Conservation (phyloP, 441 rosid species). For the Bruguiera hainesii region DNA sequence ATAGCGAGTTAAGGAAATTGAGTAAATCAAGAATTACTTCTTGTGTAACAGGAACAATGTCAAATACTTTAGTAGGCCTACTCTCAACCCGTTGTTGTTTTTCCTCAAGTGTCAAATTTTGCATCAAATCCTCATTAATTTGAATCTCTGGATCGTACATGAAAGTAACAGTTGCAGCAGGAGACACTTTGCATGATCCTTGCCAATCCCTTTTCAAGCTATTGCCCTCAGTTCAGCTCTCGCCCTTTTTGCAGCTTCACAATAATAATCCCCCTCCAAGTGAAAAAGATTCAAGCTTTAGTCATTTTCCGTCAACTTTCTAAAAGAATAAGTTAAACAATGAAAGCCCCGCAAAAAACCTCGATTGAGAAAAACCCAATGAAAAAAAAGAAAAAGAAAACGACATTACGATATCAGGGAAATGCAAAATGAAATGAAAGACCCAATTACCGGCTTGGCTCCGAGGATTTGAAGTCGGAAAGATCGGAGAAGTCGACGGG, state of each 20-base stretch:
- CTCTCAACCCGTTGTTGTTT: constrained; percentile 73
- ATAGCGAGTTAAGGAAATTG: too few species aligned
- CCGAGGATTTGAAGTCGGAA: constrained; percentile 46
- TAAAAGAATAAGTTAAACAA: neutral
- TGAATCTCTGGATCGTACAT: constrained; percentile 89
- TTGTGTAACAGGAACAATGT: constrained; percentile 51
- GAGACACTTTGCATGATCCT: constrained; percentile 98
- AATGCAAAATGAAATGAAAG: neutral
- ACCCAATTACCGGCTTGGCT: constrained; percentile 44
- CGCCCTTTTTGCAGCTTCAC: constrained; percentile 86
- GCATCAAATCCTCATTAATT: constrained; percentile 89
- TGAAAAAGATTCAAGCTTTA: neutral
- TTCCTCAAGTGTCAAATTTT: constrained; percentile 63
- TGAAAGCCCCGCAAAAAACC: neutral
- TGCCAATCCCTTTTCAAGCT: constrained; percentile 90
- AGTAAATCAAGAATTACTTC: constrained; percentile 40
- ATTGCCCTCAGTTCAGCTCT: constrained; percentile 83
- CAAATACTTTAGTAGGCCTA: constrained; percentile 86
- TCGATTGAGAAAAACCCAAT: neutral
- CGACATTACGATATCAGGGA: neutral
- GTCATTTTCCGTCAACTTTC: neutral
- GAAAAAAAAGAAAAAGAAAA: neutral
- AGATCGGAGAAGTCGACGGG: constrained; percentile 76
- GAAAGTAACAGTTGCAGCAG: constrained; percentile 94
- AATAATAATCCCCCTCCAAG: constrained; percentile 72